Evolutionary conservation across 1,139 yeast genomes (phyloP), one percentile per base, ranked within the genome.

Genomic region (Geotrichum europaeum): DNA sequence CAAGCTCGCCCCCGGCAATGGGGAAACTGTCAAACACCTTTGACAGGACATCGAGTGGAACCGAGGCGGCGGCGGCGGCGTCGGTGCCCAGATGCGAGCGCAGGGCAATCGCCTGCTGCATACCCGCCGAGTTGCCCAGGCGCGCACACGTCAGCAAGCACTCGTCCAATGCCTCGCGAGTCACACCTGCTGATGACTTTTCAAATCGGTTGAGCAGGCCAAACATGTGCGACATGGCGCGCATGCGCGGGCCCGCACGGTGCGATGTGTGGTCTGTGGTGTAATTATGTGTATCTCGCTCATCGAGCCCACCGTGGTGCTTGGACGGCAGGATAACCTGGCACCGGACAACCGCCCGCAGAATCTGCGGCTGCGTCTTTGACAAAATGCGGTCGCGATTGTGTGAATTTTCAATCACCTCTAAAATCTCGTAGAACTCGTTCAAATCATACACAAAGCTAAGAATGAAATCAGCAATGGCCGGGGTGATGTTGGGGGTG

Each of bases 141-240:
- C 63, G 62, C 5, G 73, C 73, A 4, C 71, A 66, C 7, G 68
- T 62, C 20, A 67, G 61, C 25, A 72, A 53, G 49, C 71, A 69
- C 54, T 64, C 63, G 55, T 71, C 72, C 9, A 69, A 58, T n/a
- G 74, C 71, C 22, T 63, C 70, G 1, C 64, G 56, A 0, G 67
- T 64, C 32, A 73, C 65, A 1, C 72, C 72, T 0, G 61, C 60
- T 5, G 68, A 59, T 18, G 64, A 58, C 12, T 60, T 59, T 28
- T 60, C 61, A 55, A 72, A 67, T 53, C 76, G 62, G 34, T 65
- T 66, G 56, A 73, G 59, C 6, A 71, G 63, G 3, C 73, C 75
- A 63, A 72, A 72, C 67, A 71, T 65, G 51, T 68, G 70, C 5
- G 74, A 73, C 73, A 72, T 69, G 13, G 71, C 68, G 24, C 65